A percentile compares a stretch with the other conserved stretches of the same genome.
Conservation (phyloP, 1,284 basidiomycete species). For the Pyrrhoderma lamaoense region DNA sequence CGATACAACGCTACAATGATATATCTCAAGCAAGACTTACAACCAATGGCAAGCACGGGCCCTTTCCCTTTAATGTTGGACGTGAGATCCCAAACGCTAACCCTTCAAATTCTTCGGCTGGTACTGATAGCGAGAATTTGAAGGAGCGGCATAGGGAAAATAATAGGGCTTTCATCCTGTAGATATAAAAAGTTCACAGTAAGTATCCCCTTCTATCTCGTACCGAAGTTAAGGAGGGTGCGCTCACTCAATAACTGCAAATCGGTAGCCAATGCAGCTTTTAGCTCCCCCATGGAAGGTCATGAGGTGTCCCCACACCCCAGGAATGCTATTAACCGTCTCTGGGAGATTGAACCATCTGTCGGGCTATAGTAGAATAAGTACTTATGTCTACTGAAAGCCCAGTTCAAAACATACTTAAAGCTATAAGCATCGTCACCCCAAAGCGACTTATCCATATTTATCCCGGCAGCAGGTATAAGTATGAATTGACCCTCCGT, state of each 20-base stretch:
- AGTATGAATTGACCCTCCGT: conserved; percentile 26
- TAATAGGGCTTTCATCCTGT: conserved; percentile 24
- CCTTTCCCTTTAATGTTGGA: conserved; percentile 20
- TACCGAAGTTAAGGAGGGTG: too few relatives aligned
- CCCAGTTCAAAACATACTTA: not conserved
- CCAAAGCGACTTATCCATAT: conserved; percentile 33
- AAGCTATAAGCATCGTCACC: conserved; percentile 36
- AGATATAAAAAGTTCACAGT: not conserved
- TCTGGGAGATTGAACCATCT: conserved; percentile 26
- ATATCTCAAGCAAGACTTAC: too few relatives aligned
- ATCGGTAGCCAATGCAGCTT: conserved; percentile 35
- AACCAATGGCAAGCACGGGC: not conserved
- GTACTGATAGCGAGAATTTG: conserved; percentile 21
- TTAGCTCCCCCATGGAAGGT: conserved; percentile 28
- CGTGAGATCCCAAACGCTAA: conserved; percentile 20
- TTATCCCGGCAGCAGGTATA: conserved; percentile 29
- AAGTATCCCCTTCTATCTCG: too few relatives aligned
- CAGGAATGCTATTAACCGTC: conserved; percentile 23
- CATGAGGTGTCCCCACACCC: conserved; percentile 26
- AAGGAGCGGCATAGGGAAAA: conserved; percentile 23
- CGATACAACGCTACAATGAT: too few relatives aligned
- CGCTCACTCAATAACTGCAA: conserved; percentile 34
- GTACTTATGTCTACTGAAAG: not conserved
- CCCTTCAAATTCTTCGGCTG: conserved; percentile 22
- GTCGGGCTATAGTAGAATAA: conserved; percentile 23